Conservation (phyloP, 805 yeast species). For the Zygotorulaspora sp. region DNA sequence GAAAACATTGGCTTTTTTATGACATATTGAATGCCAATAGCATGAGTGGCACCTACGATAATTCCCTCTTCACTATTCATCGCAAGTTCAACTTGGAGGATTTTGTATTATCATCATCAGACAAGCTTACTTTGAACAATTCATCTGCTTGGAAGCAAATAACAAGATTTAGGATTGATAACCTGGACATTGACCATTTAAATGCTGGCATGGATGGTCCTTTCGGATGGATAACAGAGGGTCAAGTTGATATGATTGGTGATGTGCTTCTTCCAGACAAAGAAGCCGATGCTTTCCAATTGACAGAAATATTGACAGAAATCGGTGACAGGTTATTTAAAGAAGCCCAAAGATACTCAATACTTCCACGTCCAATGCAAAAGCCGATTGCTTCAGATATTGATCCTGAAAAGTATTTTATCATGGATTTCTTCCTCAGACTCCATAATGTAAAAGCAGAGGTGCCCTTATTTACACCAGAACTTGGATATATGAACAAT, state of each 20-base stretch:
- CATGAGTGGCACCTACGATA: conserved; percentile 88
- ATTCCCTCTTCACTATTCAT: conserved; percentile 87
- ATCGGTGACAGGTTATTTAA: conserved; percentile 46
- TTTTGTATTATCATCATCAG: conserved; percentile 8
- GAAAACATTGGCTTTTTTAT: conserved; percentile 91
- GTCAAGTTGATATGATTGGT: conserved; percentile 89
- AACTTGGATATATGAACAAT: conserved; percentile 83
- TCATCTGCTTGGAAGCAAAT: conserved; percentile 51
- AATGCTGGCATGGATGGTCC: conserved; percentile 91
- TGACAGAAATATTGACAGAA: conserved; percentile 46
- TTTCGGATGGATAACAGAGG: conserved; percentile 93
- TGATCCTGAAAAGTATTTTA: conserved; percentile 49
- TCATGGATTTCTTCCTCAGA: conserved; percentile 73
- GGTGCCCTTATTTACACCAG: conserved; percentile 83
- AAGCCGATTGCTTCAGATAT: conserved; percentile 24
- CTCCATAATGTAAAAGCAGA: conserved; percentile 83
- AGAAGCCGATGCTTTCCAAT: conserved; percentile 43
- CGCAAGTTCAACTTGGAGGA: conserved; percentile 36
- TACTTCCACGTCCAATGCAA: conserved; percentile 23
- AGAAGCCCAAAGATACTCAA: conserved; percentile 42
- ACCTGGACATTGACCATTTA: conserved; percentile 79
- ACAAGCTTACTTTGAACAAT: conserved; percentile 8
- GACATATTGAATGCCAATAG: conserved; percentile 81
- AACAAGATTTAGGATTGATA: conserved; percentile 79
- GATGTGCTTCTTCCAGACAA: conserved; percentile 79